A percentile compares a stretch with the other conserved stretches of the same genome.
phyloP scores from a whole-genome alignment of 2,329 filamentous ascomycete genomes.

The Chaetothyriales sp. region DNA sequence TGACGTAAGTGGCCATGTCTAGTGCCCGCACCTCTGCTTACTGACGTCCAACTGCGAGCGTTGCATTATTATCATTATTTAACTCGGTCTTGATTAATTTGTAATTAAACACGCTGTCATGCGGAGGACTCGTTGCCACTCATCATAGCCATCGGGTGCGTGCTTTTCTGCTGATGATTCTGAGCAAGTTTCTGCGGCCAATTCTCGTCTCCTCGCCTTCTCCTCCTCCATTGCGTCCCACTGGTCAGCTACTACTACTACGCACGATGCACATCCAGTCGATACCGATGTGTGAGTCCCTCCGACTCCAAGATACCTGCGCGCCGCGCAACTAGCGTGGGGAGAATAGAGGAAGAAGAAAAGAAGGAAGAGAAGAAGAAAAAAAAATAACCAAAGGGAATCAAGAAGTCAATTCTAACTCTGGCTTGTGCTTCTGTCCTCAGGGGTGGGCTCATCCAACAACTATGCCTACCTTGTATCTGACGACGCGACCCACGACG shows the following conservation, averaged over 20 bases:
- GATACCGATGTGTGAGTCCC: conserved; percentile 37
- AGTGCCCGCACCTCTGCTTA: no score
- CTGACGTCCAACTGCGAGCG: no score
- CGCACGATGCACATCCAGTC: conserved; percentile 36
- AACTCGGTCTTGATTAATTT: no score
- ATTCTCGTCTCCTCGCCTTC: background rate
- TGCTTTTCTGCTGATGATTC: conserved; percentile 8
- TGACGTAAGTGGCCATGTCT: background rate
- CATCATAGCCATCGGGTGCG: no score
- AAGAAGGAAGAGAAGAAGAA: conserved; percentile 13
- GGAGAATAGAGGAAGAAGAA: no score
- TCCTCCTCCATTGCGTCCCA: background rate
- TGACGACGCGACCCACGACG: conserved; percentile 34
- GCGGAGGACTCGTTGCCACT: background rate
- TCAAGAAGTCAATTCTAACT: conserved; percentile 10
- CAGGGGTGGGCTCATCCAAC: conserved; percentile 26
- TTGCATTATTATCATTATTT: no score
- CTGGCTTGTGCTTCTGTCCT: background rate
- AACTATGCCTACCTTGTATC: conserved; percentile 39
- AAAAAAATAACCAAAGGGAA: conserved; percentile 1
- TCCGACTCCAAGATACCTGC: background rate
- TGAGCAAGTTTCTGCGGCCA: conserved; percentile 9
- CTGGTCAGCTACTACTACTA: background rate
- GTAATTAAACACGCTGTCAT: background rate
- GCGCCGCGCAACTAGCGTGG: no score